Evolutionary conservation across 2,329 filamentous ascomycete genomes (phyloP), one percentile per base, ranked within the genome.

Genomic region (Fusarium sarcochroum): DNA sequence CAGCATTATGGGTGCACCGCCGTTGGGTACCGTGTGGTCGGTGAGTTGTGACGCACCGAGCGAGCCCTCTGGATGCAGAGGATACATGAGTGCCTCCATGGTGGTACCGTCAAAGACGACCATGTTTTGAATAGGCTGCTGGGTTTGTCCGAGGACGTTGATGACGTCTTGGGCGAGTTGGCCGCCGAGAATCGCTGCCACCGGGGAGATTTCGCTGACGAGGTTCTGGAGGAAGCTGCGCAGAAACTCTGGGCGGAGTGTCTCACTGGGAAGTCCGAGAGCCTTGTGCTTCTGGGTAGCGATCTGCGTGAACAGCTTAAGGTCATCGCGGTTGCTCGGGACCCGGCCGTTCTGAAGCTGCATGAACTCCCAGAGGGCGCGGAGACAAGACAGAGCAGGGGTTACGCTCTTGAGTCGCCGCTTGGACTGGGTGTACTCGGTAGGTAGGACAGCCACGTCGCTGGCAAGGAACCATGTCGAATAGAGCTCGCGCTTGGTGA

Each of bases 41-140:
- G 79, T 79, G 25, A 89, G 80, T 69, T 86, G 80, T 20, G 77
- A 80, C 23, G 80, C 78, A 41, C 88, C 88, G 14, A 90, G 81
- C 21, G 76, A 76, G 25, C 86, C 87, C 55, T 89, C 86, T 0
- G 93, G 93, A 76, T 97, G 93, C 41, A 98, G 83, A 3, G 93
- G 87, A 77, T 96, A 97, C 69, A 96, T 90, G 3, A 89, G 89
- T 0, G 91, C 93, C 69, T 92, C 88, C 79, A 93, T 92, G 45
- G 86, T 87, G 71, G 93, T 92, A 15, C 94, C 94, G 77, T 98
- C 94, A 74, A 98, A 97, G 20, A 98, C 84, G 49, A 97, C 87
- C 77, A 97, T 89, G 79, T 99, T 99, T 81, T 99, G 96, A 41
- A 99, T 91, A 1, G 96, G 96, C 79, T 98, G 96, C 81, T 98